Evolutionary conservation across 2,329 filamentous ascomycete genomes (phyloP).

Genomic region (Fusarium sp.): DNA sequence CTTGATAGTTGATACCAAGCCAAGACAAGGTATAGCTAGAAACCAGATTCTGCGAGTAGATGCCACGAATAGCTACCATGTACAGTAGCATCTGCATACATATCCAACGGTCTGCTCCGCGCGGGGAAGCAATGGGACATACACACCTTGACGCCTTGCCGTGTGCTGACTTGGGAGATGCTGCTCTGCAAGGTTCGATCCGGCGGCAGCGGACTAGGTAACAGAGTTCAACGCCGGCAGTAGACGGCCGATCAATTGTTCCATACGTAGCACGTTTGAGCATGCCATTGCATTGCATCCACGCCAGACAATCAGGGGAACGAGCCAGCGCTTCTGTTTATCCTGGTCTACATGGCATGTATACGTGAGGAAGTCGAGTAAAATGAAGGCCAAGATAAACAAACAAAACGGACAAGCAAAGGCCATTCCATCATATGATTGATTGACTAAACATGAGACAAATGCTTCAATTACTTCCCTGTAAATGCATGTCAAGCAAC

Average conservation of each 20-base stretch:
- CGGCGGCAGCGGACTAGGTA: slow-evolving; percentile 23
- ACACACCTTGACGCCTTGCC: slow-evolving; percentile 14
- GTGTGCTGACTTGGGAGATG: slow-evolving; percentile 15
- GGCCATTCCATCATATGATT: slow-evolving; percentile 32
- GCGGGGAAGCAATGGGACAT: slow-evolving; percentile 15
- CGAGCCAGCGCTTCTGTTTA: background rate
- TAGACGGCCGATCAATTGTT: slow-evolving; percentile 19
- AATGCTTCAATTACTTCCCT: slow-evolving; percentile 15
- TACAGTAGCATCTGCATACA: background rate
- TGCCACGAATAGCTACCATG: background rate
- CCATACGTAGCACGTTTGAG: background rate
- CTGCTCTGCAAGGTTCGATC: slow-evolving; percentile 34
- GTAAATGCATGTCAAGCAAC: slow-evolving; percentile 15
- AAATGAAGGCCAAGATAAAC: background rate
- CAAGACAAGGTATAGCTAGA: background rate
- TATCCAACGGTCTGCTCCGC: slow-evolving; percentile 30
- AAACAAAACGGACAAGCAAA: background rate
- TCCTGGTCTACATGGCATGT: background rate
- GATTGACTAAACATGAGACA: slow-evolving; percentile 20
- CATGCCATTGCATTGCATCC: slow-evolving; percentile 9
- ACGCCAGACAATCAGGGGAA: slow-evolving; percentile 14
- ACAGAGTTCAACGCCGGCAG: slow-evolving; percentile 37
- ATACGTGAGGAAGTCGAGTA: background rate
- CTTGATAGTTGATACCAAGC: slow-evolving; percentile 7
- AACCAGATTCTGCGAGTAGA: background rate